These are phyloP conservation scores for Leccinum incarnatum DNA, from an alignment of 768 basidiomycete genomes.

Conservation along the genomic window DNA sequence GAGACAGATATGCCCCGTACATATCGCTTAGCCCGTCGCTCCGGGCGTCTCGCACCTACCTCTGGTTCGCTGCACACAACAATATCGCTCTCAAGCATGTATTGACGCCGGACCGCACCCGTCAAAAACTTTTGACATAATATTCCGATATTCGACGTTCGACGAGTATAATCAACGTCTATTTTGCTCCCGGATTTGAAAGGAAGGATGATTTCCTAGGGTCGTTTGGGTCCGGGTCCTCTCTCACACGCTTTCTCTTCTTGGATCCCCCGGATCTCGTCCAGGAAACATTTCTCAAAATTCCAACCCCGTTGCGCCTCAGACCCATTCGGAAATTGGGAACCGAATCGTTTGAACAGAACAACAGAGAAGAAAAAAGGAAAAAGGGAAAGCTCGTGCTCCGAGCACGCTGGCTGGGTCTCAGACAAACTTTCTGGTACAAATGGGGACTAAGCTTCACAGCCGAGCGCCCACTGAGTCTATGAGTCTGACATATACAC, in stretches of 20 bases:
- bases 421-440: not conserved
- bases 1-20: slow-evolving; percentile 7
- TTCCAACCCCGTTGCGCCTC: slow-evolving; percentile 5
- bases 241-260: not conserved
- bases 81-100: not conserved
- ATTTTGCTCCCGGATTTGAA: not conserved
- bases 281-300: not conserved
- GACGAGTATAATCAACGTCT: slow-evolving; percentile 15
- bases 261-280: slow-evolving; percentile 1
- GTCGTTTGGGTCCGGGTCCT: slow-evolving; percentile 10
- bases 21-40: not conserved
- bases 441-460: not conserved
- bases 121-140: not conserved
- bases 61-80: not conserved
- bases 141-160: slow-evolving; percentile 6
- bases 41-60: not conserved
- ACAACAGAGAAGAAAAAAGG: not conserved
- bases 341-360: slow-evolving; percentile 1
- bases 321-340: slow-evolving; percentile 23
- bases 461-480: not conserved
- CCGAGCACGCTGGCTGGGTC: slow-evolving; percentile 15
- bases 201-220: not conserved
- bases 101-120: not conserved
- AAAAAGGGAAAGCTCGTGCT: slow-evolving; percentile 6
- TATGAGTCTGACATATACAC: not conserved